phyloP scores from a whole-genome alignment of 225 moss, liverwort and hornwort genomes.

The Straminergon stramineum region DNA sequence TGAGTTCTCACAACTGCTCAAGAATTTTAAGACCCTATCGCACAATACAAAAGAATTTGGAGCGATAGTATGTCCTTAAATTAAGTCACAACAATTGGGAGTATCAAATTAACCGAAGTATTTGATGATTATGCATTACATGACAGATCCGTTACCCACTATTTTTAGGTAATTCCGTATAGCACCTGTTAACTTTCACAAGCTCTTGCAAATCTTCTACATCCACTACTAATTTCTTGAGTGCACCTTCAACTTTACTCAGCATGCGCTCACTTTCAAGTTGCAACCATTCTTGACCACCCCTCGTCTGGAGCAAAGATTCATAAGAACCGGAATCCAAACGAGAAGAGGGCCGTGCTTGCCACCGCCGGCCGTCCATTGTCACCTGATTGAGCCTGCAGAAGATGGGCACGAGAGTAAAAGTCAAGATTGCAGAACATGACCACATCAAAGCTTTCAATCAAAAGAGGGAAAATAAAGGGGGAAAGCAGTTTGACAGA shows the following conservation, averaged over 20 bases:
- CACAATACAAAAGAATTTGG: background rate
- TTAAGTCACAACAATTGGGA: background rate
- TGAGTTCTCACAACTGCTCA: background rate
- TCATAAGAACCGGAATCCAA: conserved; percentile 14
- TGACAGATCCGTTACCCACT: background rate
- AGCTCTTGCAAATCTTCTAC: conserved; percentile 49
- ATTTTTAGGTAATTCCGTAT: background rate
- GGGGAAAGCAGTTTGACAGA: background rate
- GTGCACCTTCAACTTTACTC: conserved; percentile 25
- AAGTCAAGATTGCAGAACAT: background rate
- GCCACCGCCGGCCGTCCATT: conserved; percentile 41
- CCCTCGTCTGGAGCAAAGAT: conserved; percentile 18
- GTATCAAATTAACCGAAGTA: background rate
- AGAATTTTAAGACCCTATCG: background rate
- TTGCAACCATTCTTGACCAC: conserved; percentile 47
- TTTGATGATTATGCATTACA: background rate
- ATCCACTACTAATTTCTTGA: conserved; percentile 34
- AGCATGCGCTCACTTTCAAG: conserved; percentile 37
- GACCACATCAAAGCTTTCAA: background rate
- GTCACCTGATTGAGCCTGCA: conserved; percentile 38
- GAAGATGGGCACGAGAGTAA: background rate
- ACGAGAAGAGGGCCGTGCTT: conserved; percentile 30
- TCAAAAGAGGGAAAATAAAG: background rate
- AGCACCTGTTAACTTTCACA: conserved; percentile 28
- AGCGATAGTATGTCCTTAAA: background rate